Percentiles rank a stretch among this genome's conserved stretches.
These are phyloP conservation scores for Zychaea mexicana DNA, from an alignment of 371 early-diverging fungal genomes.

Conservation along the genomic window DNA sequence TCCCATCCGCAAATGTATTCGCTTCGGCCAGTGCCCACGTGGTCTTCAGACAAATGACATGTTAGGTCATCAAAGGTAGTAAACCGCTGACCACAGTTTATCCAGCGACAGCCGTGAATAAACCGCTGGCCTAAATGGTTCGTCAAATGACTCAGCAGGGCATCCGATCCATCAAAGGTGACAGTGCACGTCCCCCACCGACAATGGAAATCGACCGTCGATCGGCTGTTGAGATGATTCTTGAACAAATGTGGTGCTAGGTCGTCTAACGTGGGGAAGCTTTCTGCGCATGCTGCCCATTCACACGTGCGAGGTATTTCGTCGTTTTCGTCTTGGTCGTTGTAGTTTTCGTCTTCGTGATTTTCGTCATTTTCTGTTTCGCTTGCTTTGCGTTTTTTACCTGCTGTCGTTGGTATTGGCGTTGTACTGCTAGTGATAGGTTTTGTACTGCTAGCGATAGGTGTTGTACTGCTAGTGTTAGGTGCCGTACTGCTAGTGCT, in stretches of 20 bases:
- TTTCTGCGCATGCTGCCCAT: conserved; percentile 83
- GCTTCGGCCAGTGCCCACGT: conserved; percentile 71
- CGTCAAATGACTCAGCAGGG: conserved; percentile 67
- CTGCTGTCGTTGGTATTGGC: neutral
- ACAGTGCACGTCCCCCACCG: conserved; percentile 79
- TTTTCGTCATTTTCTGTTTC: neutral
- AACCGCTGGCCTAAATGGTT: conserved; percentile 53
- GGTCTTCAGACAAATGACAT: conserved; percentile 73
- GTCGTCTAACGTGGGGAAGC: conserved; percentile 73
- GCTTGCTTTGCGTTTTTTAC: conserved; percentile 6
- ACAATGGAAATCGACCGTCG: conserved; percentile 54
- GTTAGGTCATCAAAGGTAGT: conserved; percentile 69
- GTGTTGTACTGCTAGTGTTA: too few species aligned
- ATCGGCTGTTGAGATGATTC: conserved; percentile 65
- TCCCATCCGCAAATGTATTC: conserved; percentile 84
- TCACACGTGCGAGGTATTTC: conserved; percentile 49
- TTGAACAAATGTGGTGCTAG: conserved; percentile 81
- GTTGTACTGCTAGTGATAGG: too few species aligned
- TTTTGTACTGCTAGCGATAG: too few species aligned
- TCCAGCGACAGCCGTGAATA: conserved; percentile 66
- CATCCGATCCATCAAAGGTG: conserved; percentile 54
- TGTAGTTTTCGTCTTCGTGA: neutral
- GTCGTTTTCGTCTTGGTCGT: neutral
- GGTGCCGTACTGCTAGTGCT: too few species aligned
- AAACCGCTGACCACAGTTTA: conserved; percentile 54